Evolutionary conservation across 1,284 basidiomycete species (phyloP), one percentile per base, ranked within the genome.

Genomic region (Peniophora sp.): DNA sequence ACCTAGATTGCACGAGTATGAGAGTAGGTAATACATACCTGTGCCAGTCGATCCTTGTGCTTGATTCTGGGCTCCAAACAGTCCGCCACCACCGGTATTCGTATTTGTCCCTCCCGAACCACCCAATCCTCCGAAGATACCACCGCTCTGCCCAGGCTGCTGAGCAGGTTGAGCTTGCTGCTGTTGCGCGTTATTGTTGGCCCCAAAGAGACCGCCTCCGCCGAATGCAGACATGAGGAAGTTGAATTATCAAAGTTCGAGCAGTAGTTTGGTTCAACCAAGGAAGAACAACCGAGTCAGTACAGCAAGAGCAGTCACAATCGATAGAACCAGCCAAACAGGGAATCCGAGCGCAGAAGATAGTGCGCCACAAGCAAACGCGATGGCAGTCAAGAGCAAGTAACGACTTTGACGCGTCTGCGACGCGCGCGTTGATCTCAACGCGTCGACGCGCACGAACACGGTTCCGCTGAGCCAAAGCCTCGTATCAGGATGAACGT

Each of bases 161-260:
- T 50, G 54, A 6, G 39, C 39, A 41, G 39, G 39, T 41, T 41
- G 39, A 8, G 6, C 8, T 41, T n/a, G 16, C 45, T 56, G 58
- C 38, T 55, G 54, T 32, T 32, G 27, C 27, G 27, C 27, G 3
- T 46, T 48, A 43, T 46, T 50, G 14, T 52, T 35, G 32, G 36
- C 39, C 20, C 60, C 61, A 47, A 62, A 62, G 39, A 55, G 17
- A 36, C 55, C 32, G 45, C 53, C 38, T 32, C 27, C 27, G 20
- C 44, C 48, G 36, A 53, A 50, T 12, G 52, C 17, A 1, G 55
- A 49, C 51, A 52, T 57, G 39, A 46, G 55, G 3, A 38, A 17
- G 6, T 17, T 9, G 22, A 11, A 11, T 3, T 32, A 16, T 11
- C 20, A 25, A 27, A 32, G 39, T 22, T 41, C 9, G 16, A 41